phyloP scores from a whole-genome alignment of 1,284 basidiomycete genomes.

The Tilletiopsis washingtonensis region DNA sequence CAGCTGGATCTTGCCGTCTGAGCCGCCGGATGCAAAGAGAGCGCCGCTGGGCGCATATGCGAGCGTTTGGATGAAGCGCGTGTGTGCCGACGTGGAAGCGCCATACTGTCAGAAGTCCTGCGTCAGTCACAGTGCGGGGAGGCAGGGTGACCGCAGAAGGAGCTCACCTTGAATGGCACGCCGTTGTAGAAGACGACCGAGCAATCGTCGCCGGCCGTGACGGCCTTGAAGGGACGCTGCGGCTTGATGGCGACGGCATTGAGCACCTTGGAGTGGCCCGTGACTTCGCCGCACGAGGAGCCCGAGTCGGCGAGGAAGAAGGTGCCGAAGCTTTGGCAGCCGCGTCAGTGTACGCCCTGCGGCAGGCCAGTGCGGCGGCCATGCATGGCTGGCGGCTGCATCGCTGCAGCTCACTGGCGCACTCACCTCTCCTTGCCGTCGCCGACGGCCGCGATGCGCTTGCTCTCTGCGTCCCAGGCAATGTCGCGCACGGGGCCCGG shows the following conservation, averaged over 20 bases:
- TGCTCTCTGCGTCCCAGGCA: slow-evolving; percentile 85
- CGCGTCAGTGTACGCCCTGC: no score
- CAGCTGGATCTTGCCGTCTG: slow-evolving; percentile 77
- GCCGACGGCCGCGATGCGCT: slow-evolving; percentile 91
- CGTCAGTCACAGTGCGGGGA: background rate
- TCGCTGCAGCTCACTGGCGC: no score
- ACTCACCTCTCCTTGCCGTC: slow-evolving; percentile 79
- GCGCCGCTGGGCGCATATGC: slow-evolving; percentile 59
- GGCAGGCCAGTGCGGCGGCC: no score
- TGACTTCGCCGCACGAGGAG: slow-evolving; percentile 82
- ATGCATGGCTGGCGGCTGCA: no score
- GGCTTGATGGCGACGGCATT: slow-evolving; percentile 85
- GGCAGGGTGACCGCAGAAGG: slow-evolving; percentile 44
- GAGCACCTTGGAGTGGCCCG: slow-evolving; percentile 85
- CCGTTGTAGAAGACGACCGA: slow-evolving; percentile 74
- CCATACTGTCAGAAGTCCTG: slow-evolving; percentile 13
- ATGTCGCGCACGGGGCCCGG: slow-evolving; percentile 83
- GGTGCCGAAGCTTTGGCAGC: slow-evolving; percentile 25
- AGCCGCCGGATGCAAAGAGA: slow-evolving; percentile 79
- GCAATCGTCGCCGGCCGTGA: slow-evolving; percentile 60
- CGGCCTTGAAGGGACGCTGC: slow-evolving; percentile 80
- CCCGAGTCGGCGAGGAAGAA: slow-evolving; percentile 56
- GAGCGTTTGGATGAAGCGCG: slow-evolving; percentile 88
- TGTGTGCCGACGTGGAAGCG: slow-evolving; percentile 58
- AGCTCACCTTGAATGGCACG: slow-evolving; percentile 55